These are phyloP conservation scores for Durio zibethinus DNA, from an alignment of 345 rosid genomes.

Conservation along the genomic window DNA sequence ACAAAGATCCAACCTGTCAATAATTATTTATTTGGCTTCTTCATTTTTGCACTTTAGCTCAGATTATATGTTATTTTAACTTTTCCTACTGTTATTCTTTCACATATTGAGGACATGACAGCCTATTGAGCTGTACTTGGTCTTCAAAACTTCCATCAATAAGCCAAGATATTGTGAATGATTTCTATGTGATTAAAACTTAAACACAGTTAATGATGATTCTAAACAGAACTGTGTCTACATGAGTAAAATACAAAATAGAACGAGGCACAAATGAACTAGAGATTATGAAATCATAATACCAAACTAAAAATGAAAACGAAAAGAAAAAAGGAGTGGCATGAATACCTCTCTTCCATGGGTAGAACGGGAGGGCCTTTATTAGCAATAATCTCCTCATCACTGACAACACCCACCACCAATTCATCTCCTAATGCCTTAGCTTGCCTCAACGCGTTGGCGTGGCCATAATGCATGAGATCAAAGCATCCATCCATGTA, in stretches of 20 bases:
- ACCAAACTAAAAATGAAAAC: neutral
- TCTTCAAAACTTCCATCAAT: neutral
- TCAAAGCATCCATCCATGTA: slow-evolving; percentile 99
- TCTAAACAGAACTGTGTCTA: neutral
- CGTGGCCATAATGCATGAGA: slow-evolving; percentile 97
- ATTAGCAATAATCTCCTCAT: slow-evolving; percentile 88
- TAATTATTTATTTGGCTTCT: neutral
- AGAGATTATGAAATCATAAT: no score
- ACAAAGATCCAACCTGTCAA: neutral
- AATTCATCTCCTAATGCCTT: slow-evolving; percentile 86
- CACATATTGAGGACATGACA: no score
- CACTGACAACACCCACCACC: slow-evolving; percentile 89
- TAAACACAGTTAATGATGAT: neutral
- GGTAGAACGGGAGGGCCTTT: slow-evolving; percentile 92
- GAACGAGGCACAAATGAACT: neutral
- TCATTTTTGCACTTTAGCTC: neutral
- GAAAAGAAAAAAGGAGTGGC: neutral
- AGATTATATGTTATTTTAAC: no score
- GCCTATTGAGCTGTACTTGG: no score
- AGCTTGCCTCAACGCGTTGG: slow-evolving; percentile 88
- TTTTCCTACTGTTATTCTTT: no score
- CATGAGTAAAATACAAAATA: neutral
- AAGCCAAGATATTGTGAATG: neutral
- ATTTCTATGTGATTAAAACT: neutral
- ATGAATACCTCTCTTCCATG: slow-evolving; percentile 79